These are phyloP conservation scores for Babesia ovis DNA, from an alignment of 169 alveolate genomes.

Conservation along the genomic window DNA sequence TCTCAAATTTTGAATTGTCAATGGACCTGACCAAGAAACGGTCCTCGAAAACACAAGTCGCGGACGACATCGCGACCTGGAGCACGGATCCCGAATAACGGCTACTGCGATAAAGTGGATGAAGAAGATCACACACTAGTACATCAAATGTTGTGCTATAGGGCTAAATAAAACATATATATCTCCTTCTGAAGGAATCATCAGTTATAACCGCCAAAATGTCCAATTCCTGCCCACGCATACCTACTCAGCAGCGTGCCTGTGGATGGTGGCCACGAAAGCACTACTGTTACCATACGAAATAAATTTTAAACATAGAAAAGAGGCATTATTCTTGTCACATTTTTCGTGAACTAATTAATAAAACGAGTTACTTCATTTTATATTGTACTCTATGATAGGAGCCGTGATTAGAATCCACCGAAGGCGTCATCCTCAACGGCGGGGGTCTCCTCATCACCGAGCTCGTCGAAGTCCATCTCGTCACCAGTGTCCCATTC, in stretches of 20 bases:
- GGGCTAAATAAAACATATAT: too few species aligned
- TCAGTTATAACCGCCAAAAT: too few species aligned
- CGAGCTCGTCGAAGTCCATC: slow-evolving; percentile 23
- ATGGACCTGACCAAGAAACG: slow-evolving; percentile 85
- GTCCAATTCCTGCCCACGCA: too few species aligned
- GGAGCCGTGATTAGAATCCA: background rate
- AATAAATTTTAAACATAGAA: too few species aligned
- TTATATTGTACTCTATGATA: background rate
- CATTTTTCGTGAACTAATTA: background rate
- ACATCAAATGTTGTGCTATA: too few species aligned
- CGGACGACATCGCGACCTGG: slow-evolving; percentile 42
- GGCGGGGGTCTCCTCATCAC: slow-evolving; percentile 13
- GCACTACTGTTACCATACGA: too few species aligned
- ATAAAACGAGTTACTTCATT: background rate
- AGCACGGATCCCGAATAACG: background rate
- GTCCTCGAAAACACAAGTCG: slow-evolving; percentile 84
- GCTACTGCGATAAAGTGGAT: slow-evolving; percentile 6
- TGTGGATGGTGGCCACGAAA: too few species aligned
- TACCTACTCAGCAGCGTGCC: too few species aligned
- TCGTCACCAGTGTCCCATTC: slow-evolving; percentile 36
- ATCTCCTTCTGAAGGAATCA: too few species aligned
- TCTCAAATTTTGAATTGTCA: slow-evolving; percentile 88
- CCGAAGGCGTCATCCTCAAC: background rate
- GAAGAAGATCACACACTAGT: slow-evolving; percentile 3
- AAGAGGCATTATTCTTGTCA: too few species aligned